phyloP scores from a whole-genome alignment of 1,284 basidiomycete genomes.

The Phlebopus sp. region DNA sequence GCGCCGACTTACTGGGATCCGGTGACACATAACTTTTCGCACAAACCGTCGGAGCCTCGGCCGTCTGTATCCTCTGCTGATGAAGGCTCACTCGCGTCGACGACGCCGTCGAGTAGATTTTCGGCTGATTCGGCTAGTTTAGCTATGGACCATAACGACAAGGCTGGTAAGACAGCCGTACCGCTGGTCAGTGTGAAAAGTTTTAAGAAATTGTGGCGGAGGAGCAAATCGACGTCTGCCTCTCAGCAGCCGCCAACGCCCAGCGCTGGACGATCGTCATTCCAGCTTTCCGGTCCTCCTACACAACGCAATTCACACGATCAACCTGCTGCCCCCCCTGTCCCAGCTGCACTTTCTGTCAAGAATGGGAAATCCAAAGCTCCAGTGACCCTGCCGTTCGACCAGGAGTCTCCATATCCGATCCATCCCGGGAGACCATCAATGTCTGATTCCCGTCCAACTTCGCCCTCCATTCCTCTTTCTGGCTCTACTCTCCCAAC shows the following conservation, averaged over 20 bases:
- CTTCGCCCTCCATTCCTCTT: conserved; percentile 21
- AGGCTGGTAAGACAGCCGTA: conserved; percentile 15
- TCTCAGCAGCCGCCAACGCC: conserved; percentile 30
- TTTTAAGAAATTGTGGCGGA: conserved; percentile 72
- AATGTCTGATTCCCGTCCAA: conserved; percentile 21
- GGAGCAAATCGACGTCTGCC: conserved; percentile 53
- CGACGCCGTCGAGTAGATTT: conserved; percentile 59
- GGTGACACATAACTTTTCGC: conserved; percentile 21
- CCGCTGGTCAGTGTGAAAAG: conserved; percentile 63
- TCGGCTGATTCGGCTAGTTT: conserved; percentile 64
- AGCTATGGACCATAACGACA: conserved; percentile 23
- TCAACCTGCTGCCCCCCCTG: conserved; percentile 17
- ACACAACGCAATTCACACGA: conserved; percentile 20
- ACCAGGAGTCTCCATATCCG: conserved; percentile 67
- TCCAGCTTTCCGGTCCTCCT: conserved; percentile 16
- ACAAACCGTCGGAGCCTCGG: conserved; percentile 20
- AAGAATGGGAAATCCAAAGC: conserved; percentile 20
- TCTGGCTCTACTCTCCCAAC: conserved; percentile 13
- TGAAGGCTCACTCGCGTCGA: conserved; percentile 16
- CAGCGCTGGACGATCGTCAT: conserved; percentile 24
- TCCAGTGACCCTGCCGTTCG: conserved; percentile 50
- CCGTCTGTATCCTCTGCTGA: conserved; percentile 26
- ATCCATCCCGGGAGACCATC: conserved; percentile 31
- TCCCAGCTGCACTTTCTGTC: conserved; percentile 5
- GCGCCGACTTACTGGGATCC: conserved; percentile 43